These are phyloP conservation scores for Verticillium nonalfalfae DNA, from an alignment of 2,329 filamentous ascomycete species.

Conservation along the genomic window DNA sequence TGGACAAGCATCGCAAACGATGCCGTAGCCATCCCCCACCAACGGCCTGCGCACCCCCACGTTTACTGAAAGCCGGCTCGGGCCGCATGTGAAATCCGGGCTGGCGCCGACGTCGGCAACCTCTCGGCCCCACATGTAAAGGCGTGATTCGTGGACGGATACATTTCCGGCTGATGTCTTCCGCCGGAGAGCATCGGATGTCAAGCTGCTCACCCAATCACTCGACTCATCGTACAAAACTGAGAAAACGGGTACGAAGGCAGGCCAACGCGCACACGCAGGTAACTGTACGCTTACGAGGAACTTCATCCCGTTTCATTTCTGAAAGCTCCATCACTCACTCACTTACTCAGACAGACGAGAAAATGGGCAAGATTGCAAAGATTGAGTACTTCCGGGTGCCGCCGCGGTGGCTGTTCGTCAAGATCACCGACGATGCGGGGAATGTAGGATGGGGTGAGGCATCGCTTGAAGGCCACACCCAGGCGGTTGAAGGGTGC, in stretches of 20 bases:
- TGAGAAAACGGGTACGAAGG: not conserved
- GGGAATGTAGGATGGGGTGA: slow-evolving; percentile 68
- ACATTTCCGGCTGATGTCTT: not conserved
- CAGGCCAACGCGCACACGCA: not conserved
- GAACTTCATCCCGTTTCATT: too few relatives aligned
- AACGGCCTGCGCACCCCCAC: not conserved
- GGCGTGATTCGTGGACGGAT: not conserved
- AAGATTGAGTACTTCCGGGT: slow-evolving; percentile 69
- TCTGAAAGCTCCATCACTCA: too few relatives aligned
- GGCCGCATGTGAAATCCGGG: not conserved
- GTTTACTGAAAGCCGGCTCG: not conserved
- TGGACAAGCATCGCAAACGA: not conserved
- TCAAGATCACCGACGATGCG: slow-evolving; percentile 65
- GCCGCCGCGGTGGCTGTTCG: slow-evolving; percentile 70
- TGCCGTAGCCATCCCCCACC: not conserved
- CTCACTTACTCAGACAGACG: not conserved
- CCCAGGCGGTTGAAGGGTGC: slow-evolving; percentile 67
- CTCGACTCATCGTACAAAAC: not conserved
- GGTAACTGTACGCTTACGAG: not conserved
- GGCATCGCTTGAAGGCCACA: slow-evolving; percentile 67
- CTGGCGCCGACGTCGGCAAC: not conserved
- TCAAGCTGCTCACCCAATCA: not conserved
- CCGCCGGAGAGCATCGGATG: not conserved
- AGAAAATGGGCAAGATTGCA: slow-evolving; percentile 56
- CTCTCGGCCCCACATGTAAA: not conserved